Conservation (phyloP, 139 green algal species). For the Chlorella vulgaris region DNA sequence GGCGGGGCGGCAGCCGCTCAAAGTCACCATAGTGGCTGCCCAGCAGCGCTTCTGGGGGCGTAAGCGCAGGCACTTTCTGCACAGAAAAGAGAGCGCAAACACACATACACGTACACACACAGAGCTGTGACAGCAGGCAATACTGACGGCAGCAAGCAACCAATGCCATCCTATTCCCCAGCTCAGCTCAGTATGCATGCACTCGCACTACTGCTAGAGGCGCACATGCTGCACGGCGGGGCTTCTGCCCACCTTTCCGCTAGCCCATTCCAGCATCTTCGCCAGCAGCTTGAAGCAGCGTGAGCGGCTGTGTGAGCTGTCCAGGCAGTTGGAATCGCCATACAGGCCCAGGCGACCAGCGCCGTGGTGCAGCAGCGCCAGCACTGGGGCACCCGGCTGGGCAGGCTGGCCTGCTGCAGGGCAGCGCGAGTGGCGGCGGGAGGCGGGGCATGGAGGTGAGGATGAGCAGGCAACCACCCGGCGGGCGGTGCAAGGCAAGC, state of each 20-base stretch:
- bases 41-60: conserved; percentile 10
- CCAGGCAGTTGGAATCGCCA: conserved; percentile 94
- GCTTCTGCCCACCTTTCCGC: conserved; percentile 7
- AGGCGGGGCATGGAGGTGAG: background rate
- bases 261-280: conserved; percentile 45
- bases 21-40: conserved; percentile 30
- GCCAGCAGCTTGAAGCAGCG: conserved; percentile 72
- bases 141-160: no score
- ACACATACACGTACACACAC: no score
- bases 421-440: background rate
- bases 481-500: no score
- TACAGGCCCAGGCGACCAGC: conserved; percentile 75
- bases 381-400: conserved; percentile 20
- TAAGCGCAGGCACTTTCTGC: conserved; percentile 18
- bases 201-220: no score
- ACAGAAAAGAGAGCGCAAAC: no score
- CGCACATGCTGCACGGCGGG: no score
- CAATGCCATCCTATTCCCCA: no score
- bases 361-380: conserved; percentile 56
- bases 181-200: no score
- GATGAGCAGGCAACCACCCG: background rate
- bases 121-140: no score
- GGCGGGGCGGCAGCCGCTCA: conserved; percentile 44
- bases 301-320: conserved; percentile 75
- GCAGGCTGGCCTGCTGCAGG: background rate